Conservation (phyloP, 169 alveolate genomes). For the Cryptosporidium canis region DNA sequence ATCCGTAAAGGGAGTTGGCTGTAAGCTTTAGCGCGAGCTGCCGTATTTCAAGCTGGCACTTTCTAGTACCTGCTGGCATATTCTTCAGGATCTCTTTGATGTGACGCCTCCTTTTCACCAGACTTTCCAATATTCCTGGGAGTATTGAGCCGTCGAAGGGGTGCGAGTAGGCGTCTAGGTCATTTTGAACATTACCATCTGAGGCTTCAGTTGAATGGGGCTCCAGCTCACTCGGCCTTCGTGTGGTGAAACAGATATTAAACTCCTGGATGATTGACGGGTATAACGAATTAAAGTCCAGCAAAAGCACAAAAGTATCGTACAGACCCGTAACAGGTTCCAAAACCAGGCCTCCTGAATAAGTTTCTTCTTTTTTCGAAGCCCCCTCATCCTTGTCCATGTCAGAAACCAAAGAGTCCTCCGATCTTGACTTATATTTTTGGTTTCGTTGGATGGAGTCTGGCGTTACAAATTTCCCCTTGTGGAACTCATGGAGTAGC, state of each 20-base stretch:
- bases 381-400: constrained; percentile 77
- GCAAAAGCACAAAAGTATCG: constrained; percentile 92
- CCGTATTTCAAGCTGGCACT: constrained; percentile 88
- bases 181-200: neutral
- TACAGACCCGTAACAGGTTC: constrained; percentile 97
- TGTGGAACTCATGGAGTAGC: constrained; percentile 93
- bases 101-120: constrained; percentile 73
- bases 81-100: constrained; percentile 74
- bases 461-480: constrained; percentile 85
- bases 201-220: constrained; percentile 47
- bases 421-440: constrained; percentile 63
- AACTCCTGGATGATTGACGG: constrained; percentile 99
- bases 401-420: constrained; percentile 73
- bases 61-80: constrained; percentile 35
- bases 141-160: constrained; percentile 69
- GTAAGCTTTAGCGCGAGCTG: constrained; percentile 96
- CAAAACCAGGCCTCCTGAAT: constrained; percentile 97
- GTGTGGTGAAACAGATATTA: constrained; percentile 98
- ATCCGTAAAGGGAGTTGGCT: constrained; percentile 99
- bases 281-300: constrained; percentile 98
- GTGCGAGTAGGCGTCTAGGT: neutral
- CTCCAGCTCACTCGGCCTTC: constrained; percentile 78
- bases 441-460: constrained; percentile 77
- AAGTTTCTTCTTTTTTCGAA: constrained; percentile 80
- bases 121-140: constrained; percentile 77